A percentile compares a stretch with the other conserved stretches of the same genome.
Conservation (phyloP, 257 asterid genomes). For the Voacanga thouarsii region DNA sequence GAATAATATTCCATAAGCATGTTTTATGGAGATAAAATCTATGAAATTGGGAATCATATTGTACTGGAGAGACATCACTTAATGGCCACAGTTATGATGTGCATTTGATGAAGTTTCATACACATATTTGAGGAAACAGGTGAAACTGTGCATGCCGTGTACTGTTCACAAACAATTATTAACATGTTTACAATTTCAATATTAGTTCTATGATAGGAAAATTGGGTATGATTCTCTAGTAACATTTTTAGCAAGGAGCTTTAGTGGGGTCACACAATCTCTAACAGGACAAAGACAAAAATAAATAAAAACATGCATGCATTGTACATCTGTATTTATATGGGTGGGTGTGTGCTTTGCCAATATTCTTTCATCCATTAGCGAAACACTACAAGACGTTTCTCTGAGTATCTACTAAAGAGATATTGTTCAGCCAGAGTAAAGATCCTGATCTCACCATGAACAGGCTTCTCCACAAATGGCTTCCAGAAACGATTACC, state of each 20-base stretch:
- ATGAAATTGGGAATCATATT: not conserved
- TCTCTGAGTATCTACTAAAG: not conserved
- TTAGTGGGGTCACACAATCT: not conserved
- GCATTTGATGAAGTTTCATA: not conserved
- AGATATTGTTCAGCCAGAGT: not conserved
- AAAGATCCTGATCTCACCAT: conserved; percentile 46
- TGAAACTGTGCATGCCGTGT: not conserved
- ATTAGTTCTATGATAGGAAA: not conserved
- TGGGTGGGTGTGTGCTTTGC: not conserved
- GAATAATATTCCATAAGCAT: conserved; percentile 23
- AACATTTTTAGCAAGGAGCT: not conserved
- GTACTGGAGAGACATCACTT: not conserved
- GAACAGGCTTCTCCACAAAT: conserved; percentile 93
- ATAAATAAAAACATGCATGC: not conserved
- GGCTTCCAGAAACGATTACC: conserved; percentile 92
- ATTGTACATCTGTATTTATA: not conserved
- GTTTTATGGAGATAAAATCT: conserved; percentile 5
- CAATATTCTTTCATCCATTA: not conserved
- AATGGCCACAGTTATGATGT: not conserved
- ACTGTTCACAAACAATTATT: not conserved
- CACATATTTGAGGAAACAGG: not conserved
- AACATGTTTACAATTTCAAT: not conserved
- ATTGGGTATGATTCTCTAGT: not conserved
- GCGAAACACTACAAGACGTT: too few species aligned
- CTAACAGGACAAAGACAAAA: not conserved